These are phyloP conservation scores for Phytophthora nicotianae DNA, from an alignment of 352 stramenopile species.

Conservation along the genomic window DNA sequence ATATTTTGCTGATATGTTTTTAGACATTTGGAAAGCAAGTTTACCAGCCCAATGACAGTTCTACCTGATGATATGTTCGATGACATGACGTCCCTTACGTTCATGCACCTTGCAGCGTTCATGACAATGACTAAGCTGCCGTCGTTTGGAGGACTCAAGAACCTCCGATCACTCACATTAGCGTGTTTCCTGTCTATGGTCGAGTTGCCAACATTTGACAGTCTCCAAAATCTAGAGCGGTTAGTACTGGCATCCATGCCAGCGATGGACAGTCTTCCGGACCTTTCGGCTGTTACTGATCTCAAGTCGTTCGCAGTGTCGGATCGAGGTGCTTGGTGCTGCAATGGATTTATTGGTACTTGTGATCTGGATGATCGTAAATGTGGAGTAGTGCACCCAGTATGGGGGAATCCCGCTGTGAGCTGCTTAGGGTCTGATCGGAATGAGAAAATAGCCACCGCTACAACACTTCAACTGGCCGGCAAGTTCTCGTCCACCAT, in stretches of 20 bases:
- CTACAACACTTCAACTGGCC: constrained; percentile 2
- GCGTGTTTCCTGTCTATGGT: constrained; percentile 11
- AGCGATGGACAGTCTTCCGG: constrained; percentile 13
- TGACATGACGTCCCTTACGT: constrained; percentile 41
- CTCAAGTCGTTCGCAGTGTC: constrained; percentile 17
- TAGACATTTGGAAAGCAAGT: not conserved
- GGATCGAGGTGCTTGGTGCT: constrained; percentile 27
- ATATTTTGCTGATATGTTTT: not conserved
- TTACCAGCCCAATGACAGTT: not conserved
- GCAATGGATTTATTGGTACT: constrained; percentile 36
- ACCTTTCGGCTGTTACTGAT: constrained; percentile 18
- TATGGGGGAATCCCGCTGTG: constrained; percentile 18
- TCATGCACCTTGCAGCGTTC: constrained; percentile 37
- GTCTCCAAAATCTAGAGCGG: constrained; percentile 23
- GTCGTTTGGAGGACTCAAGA: constrained; percentile 33
- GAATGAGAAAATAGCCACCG: constrained; percentile 2
- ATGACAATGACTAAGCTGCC: constrained; percentile 23
- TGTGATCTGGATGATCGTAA: constrained; percentile 22
- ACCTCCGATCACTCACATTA: constrained; percentile 36
- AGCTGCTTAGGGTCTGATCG: constrained; percentile 12
- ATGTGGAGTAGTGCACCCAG: constrained; percentile 10
- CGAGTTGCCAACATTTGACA: constrained; percentile 21
- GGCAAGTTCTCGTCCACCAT: constrained; percentile 14
- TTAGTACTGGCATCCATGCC: constrained; percentile 19
- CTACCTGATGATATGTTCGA: constrained; percentile 39